Conservation (phyloP, 257 asterid species). For the Catharanthus roseus region DNA sequence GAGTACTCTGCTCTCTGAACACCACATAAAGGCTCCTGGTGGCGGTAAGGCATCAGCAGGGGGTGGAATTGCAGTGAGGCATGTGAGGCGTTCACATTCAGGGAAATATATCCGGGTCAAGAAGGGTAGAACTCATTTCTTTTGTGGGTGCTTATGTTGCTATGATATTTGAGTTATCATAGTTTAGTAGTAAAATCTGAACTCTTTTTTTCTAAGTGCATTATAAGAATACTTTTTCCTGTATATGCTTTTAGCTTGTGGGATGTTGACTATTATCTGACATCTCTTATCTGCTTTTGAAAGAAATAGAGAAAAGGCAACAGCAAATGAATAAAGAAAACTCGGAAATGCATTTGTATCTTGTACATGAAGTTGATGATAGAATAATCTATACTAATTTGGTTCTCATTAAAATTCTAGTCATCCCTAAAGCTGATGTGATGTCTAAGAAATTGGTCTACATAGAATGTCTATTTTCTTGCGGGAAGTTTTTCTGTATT, state of each 20-base stretch:
- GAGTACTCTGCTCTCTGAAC: conserved; percentile 45
- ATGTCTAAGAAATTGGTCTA: too few relatives aligned
- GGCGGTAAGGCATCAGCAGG: conserved; percentile 59
- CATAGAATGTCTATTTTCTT: neutral
- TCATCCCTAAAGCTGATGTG: neutral
- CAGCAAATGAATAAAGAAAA: neutral
- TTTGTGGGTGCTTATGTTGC: neutral
- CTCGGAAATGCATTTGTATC: neutral
- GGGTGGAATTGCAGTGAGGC: conserved; percentile 67
- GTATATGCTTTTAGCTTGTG: neutral
- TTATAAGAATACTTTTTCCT: neutral
- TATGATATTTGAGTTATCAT: neutral
- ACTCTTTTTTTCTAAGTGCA: neutral
- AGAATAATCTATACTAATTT: neutral
- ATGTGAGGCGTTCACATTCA: conserved; percentile 72
- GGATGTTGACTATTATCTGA: neutral
- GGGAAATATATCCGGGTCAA: conserved; percentile 68
- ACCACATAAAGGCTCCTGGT: conserved; percentile 61
- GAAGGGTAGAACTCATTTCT: conserved; percentile 52
- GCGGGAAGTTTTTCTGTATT: neutral
- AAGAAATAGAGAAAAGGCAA: neutral
- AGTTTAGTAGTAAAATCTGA: neutral
- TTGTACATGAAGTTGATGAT: neutral
- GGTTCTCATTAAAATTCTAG: neutral
- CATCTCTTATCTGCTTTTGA: neutral